phyloP scores from a whole-genome alignment of 805 yeast genomes.

The Candida manassasensis region DNA sequence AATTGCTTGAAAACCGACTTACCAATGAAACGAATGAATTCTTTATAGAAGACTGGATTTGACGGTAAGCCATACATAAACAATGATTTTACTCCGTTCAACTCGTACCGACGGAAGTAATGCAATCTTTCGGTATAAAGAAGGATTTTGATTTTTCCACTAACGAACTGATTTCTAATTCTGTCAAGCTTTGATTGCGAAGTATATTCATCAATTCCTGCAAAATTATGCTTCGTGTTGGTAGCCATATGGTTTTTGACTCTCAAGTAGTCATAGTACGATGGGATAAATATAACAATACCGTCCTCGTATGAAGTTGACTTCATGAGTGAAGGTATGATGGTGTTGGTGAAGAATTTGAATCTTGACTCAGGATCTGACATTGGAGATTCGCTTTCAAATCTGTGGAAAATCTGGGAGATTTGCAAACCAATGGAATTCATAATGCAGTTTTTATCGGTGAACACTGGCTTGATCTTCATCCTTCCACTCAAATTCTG shows the following conservation, averaged over 20 bases:
- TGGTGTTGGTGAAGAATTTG: slow-evolving; percentile 68
- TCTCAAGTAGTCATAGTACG: slow-evolving; percentile 80
- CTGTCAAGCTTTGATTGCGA: slow-evolving; percentile 65
- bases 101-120: slow-evolving; percentile 80
- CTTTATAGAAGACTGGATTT: slow-evolving; percentile 79
- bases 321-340: slow-evolving; percentile 67
- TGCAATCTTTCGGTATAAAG: slow-evolving; percentile 94
- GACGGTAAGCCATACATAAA: slow-evolving; percentile 80
- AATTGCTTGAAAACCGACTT: slow-evolving; percentile 53
- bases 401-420: slow-evolving; percentile 67
- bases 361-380: slow-evolving; percentile 81
- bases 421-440: slow-evolving; percentile 62
- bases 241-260: slow-evolving; percentile 64
- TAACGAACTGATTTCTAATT: slow-evolving; percentile 64
- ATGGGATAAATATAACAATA: slow-evolving; percentile 73
- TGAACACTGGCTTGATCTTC: slow-evolving; percentile 46
- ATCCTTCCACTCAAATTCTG: slow-evolving; percentile 57
- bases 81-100: slow-evolving; percentile 79
- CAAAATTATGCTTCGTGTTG: slow-evolving; percentile 61
- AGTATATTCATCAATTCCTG: slow-evolving; percentile 80
- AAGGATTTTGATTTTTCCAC: slow-evolving; percentile 58
- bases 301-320: slow-evolving; percentile 66
- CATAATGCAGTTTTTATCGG: slow-evolving; percentile 50
- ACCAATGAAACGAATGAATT: slow-evolving; percentile 66
- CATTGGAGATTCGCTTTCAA: slow-evolving; percentile 49